Conservation (phyloP, 2,329 filamentous ascomycete species). For the Albifimbria verrucaria region DNA sequence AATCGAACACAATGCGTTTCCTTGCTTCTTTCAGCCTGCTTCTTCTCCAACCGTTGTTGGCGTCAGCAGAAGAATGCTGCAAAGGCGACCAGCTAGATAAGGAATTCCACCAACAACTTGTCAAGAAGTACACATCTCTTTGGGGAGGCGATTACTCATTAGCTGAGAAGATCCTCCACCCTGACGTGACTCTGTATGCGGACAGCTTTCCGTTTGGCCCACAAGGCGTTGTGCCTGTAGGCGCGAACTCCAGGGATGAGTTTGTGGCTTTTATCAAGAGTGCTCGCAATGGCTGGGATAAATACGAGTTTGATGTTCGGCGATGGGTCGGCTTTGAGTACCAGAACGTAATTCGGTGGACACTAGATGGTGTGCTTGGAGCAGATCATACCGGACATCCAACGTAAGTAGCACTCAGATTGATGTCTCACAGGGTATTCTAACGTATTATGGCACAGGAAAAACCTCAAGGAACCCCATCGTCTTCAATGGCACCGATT, state of each 20-base stretch:
- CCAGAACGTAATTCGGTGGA: neutral
- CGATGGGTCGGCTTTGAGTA: neutral
- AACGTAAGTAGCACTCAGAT: neutral
- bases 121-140: no score
- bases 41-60: no score
- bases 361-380: neutral
- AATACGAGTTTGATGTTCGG: neutral
- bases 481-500: neutral
- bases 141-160: neutral
- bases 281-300: neutral
- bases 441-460: no score
- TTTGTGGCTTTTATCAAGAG: neutral
- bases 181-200: neutral
- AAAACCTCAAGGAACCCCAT: neutral
- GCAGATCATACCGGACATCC: neutral
- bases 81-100: no score
- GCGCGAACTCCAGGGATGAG: neutral
- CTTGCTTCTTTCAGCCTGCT: no score
- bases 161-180: neutral
- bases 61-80: no score
- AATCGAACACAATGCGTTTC: no score
- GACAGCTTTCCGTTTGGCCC: neutral
- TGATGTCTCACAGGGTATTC: no score
- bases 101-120: no score
- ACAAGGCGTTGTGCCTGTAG: neutral